Conservation (phyloP, 2,329 filamentous ascomycete genomes). For the Akanthomyces lecanii region DNA sequence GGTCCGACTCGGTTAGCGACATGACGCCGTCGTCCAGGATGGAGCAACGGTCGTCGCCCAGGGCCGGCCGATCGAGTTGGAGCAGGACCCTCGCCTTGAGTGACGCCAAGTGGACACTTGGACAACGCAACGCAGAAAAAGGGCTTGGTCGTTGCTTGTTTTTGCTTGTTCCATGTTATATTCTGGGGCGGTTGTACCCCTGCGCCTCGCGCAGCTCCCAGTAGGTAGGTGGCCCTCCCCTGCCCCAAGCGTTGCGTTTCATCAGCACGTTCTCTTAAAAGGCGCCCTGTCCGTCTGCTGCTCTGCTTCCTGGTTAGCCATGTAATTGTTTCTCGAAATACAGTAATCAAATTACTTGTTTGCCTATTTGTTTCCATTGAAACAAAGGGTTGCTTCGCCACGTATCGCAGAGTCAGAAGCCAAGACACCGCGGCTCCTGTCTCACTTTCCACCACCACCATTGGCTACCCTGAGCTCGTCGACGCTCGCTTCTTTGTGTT, state of each 20-base stretch:
- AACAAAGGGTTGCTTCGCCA: background rate
- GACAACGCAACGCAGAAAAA: background rate
- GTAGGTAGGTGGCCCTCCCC: background rate
- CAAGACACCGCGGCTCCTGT: conserved; percentile 5
- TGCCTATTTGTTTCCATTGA: background rate
- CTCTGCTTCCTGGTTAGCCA: background rate
- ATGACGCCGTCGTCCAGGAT: background rate
- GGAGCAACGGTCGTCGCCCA: background rate
- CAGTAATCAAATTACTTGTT: background rate
- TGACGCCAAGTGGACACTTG: conserved; percentile 6
- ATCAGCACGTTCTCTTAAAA: conserved; percentile 11
- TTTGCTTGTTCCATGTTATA: background rate
- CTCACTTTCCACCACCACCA: background rate
- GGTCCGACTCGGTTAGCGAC: background rate
- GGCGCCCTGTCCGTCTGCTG: background rate
- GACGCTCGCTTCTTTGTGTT: background rate
- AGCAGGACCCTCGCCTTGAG: background rate
- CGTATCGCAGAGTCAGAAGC: background rate
- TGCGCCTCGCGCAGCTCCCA: background rate
- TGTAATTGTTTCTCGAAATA: conserved; percentile 6
- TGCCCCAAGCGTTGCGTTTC: conserved; percentile 9
- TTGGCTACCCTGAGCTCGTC: background rate
- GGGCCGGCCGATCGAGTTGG: background rate
- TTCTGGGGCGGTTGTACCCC: background rate
- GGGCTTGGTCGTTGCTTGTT: background rate